Conservation (phyloP, 2,329 filamentous ascomycete species). For the Teratosphaeria nubilosa region DNA sequence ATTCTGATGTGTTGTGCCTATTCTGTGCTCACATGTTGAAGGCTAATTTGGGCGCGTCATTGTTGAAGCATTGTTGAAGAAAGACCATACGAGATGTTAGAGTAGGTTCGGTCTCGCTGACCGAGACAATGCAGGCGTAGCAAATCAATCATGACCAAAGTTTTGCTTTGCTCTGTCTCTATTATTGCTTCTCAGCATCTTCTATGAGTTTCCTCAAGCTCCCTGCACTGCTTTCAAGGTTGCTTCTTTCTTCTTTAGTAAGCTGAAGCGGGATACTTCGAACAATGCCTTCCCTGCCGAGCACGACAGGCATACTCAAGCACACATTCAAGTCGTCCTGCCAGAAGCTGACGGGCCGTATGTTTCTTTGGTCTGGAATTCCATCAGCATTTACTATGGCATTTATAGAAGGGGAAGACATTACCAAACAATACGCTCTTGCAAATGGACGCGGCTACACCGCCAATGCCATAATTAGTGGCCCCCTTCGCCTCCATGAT, state of each 20-base stretch:
- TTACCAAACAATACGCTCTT: conserved; percentile 37
- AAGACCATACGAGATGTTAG: background rate
- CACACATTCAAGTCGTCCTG: conserved; percentile 39
- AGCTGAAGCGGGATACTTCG: conserved; percentile 28
- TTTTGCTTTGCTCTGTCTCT: background rate
- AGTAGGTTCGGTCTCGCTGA: background rate
- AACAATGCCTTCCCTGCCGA: conserved; percentile 39
- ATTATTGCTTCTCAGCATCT: conserved; percentile 24
- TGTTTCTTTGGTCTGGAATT: conserved; percentile 29
- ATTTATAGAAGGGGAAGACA: background rate
- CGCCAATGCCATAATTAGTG: conserved; percentile 42
- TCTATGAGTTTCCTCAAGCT: conserved; percentile 28
- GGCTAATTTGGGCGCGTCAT: too few species aligned
- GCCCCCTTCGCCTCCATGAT: conserved; percentile 43
- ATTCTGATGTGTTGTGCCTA: too few species aligned
- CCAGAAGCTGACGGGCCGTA: conserved; percentile 41
- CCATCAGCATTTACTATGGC: background rate
- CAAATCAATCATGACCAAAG: background rate
- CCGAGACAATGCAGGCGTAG: background rate
- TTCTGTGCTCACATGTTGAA: too few species aligned
- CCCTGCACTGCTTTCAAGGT: conserved; percentile 26
- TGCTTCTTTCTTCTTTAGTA: conserved; percentile 24
- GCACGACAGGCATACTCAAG: conserved; percentile 40
- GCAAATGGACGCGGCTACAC: conserved; percentile 40
- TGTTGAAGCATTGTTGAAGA: background rate